Conservation (phyloP, 2,329 filamentous ascomycete genomes). For the Blastomyces gilchristii region DNA sequence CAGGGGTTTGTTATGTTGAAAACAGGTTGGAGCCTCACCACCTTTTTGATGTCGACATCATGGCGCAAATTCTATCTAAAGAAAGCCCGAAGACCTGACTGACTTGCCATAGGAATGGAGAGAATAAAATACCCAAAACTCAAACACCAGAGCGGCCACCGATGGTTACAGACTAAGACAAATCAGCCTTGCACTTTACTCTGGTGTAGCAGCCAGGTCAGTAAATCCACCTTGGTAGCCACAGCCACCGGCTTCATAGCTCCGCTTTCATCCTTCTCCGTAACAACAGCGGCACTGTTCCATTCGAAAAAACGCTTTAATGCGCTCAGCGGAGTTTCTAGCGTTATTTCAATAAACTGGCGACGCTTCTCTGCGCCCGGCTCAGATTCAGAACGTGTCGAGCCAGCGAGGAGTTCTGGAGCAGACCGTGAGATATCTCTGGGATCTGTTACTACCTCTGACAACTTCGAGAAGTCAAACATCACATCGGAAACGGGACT, state of each 20-base stretch:
- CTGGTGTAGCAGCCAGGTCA: constrained; percentile 80
- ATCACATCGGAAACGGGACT: constrained; percentile 78
- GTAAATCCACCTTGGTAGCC: constrained; percentile 90
- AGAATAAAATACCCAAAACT: constrained; percentile 14
- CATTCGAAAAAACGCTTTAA: constrained; percentile 94
- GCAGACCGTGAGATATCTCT: constrained; percentile 42
- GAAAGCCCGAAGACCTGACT: neutral
- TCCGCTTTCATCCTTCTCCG: constrained; percentile 55
- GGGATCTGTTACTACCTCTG: constrained; percentile 85
- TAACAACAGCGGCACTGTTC: constrained; percentile 94
- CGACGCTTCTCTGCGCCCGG: constrained; percentile 38
- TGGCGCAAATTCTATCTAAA: neutral
- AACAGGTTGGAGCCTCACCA: neutral
- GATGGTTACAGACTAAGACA: neutral
- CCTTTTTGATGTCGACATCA: neutral
- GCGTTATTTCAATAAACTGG: constrained; percentile 87
- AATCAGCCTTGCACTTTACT: constrained; percentile 23
- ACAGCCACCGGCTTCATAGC: constrained; percentile 72
- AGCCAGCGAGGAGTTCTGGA: neutral
- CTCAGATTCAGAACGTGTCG: neutral
- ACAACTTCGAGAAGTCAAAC: constrained; percentile 86
- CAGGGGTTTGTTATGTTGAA: neutral
- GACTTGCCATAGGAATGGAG: neutral
- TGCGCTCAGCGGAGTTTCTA: constrained; percentile 72
- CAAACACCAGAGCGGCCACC: constrained; percentile 14